Conservation (phyloP, 257 asterid species). For the Forsythia viridissima region DNA sequence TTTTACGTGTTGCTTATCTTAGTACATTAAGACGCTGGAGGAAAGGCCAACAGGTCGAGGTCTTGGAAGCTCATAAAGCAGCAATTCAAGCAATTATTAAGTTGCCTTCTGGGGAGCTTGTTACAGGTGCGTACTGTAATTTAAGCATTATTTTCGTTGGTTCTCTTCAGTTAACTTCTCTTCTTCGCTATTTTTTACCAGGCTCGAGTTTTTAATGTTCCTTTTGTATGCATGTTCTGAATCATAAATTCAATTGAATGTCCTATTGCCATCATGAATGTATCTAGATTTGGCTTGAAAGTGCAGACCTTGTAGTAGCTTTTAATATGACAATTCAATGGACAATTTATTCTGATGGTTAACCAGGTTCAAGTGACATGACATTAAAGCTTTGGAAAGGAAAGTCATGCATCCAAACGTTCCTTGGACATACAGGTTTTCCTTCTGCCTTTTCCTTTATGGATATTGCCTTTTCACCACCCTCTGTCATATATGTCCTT, state of each 20-base stretch:
- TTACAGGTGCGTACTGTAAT: slow-evolving; percentile 57
- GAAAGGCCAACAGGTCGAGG: slow-evolving; percentile 74
- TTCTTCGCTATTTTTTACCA: slow-evolving; percentile 9
- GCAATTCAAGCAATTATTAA: slow-evolving; percentile 80
- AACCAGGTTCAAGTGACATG: slow-evolving; percentile 89
- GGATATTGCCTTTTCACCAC: neutral
- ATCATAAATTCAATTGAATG: slow-evolving; percentile 5
- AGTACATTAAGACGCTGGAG: slow-evolving; percentile 94
- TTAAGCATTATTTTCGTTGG: slow-evolving; percentile 7
- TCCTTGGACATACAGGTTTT: slow-evolving; percentile 88
- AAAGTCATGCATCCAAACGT: slow-evolving; percentile 66
- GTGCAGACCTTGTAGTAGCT: neutral
- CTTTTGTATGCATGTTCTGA: neutral
- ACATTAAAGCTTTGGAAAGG: slow-evolving; percentile 96
- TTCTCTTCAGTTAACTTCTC: neutral
- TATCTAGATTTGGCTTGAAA: slow-evolving; percentile 17
- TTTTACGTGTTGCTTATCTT: slow-evolving; percentile 22
- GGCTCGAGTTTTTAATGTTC: neutral
- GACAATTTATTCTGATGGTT: slow-evolving; percentile 30
- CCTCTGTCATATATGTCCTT: slow-evolving; percentile 7
- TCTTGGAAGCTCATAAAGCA: slow-evolving; percentile 82
- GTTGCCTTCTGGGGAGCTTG: slow-evolving; percentile 91
- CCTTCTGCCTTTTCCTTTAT: neutral
- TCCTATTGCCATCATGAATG: neutral
- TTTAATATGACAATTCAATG: slow-evolving; percentile 6